Evolutionary conservation across 371 early-diverging fungal species (phyloP).

Genomic region (Rhizomucor pusillus): DNA sequence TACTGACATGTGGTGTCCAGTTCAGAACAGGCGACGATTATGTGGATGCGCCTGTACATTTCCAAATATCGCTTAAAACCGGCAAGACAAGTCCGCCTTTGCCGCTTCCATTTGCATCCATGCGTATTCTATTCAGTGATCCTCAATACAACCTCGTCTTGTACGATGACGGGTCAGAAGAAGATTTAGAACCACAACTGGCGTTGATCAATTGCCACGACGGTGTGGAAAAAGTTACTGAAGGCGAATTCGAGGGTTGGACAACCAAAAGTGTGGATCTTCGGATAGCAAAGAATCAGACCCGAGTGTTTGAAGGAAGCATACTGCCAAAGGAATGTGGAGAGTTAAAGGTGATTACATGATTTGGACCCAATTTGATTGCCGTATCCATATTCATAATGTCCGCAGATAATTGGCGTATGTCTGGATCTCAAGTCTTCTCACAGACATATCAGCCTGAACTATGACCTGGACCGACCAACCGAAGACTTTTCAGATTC

Average conservation of each 20-base stretch:
- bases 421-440: constrained; percentile 40
- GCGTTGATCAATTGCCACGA: constrained; percentile 26
- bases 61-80: constrained; percentile 32
- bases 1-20: constrained; percentile 51
- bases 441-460: constrained; percentile 40
- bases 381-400: not conserved
- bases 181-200: not conserved
- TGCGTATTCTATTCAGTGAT: constrained; percentile 61
- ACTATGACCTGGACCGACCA: constrained; percentile 37
- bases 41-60: constrained; percentile 32
- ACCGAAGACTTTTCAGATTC: constrained; percentile 27
- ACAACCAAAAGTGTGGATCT: constrained; percentile 35
- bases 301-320: constrained; percentile 62
- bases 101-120: constrained; percentile 36
- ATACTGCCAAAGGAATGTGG: constrained; percentile 57
- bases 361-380: not conserved
- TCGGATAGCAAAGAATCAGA: constrained; percentile 48
- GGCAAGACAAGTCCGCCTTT: constrained; percentile 35
- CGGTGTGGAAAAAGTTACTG: constrained; percentile 13
- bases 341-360: constrained; percentile 53
- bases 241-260: constrained; percentile 29
- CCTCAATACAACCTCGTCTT: constrained; percentile 35
- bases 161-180: constrained; percentile 17
- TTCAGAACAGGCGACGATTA: constrained; percentile 35
- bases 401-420: constrained; percentile 39